These are phyloP conservation scores for Rhipidocladum racemiflorum DNA, from an alignment of 176 grass and related monocot species.

Conservation along the genomic window DNA sequence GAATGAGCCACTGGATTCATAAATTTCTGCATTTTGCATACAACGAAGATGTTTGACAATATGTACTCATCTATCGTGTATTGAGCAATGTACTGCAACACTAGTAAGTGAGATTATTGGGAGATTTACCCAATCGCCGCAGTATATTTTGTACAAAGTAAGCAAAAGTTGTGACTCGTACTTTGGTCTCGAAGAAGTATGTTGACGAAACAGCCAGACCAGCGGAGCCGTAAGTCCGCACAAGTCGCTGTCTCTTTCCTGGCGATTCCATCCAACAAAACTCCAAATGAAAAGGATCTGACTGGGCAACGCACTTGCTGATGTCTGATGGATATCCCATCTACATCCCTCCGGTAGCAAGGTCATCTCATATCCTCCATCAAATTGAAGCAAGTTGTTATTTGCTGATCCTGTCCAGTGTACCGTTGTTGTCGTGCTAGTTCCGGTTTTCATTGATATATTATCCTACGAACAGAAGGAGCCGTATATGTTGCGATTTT, in stretches of 20 bases:
- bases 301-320: conserved; percentile 58
- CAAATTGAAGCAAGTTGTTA: conserved; percentile 65
- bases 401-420: conserved; percentile 71
- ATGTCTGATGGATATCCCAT: conserved; percentile 88
- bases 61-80: background rate
- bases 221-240: conserved; percentile 66
- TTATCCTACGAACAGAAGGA: conserved; percentile 58
- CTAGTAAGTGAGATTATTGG: background rate
- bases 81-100: background rate
- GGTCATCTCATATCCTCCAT: conserved; percentile 79
- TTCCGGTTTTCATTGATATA: conserved; percentile 45
- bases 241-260: conserved; percentile 66
- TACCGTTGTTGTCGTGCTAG: conserved; percentile 59
- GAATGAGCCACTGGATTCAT: background rate
- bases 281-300: conserved; percentile 84
- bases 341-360: conserved; percentile 93
- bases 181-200: conserved; percentile 77
- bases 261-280: conserved; percentile 92
- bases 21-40: background rate
- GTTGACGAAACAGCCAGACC: conserved; percentile 83
- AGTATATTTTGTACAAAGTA: conserved; percentile 19
- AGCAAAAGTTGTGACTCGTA: conserved; percentile 21
- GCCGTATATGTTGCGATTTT: background rate
- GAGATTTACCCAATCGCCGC: conserved; percentile 12
- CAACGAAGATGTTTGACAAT: background rate